Conservation (phyloP, 768 basidiomycete genomes). For the Boletus tylopilopsis region DNA sequence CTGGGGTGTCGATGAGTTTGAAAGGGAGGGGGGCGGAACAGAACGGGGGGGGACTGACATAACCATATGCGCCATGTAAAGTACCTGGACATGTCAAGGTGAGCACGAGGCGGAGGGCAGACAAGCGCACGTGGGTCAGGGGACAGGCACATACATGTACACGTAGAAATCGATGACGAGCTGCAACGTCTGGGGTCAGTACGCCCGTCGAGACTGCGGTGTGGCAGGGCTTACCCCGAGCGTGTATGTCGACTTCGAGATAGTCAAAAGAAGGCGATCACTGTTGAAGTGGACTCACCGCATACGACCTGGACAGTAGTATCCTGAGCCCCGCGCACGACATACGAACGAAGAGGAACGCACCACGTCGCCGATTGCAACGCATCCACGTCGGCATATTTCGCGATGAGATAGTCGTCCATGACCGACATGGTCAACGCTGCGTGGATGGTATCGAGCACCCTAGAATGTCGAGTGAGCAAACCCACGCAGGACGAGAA, state of each 20-base stretch:
- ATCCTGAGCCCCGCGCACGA: no score
- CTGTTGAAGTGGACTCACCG: no score
- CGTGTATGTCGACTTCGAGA: constrained; percentile 22
- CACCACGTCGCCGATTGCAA: constrained; percentile 20
- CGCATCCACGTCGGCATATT: constrained; percentile 10
- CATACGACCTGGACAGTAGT: constrained; percentile 19
- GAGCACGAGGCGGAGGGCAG: no score
- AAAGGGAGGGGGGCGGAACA: neutral
- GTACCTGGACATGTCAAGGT: no score
- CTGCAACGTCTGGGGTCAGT: constrained; percentile 15
- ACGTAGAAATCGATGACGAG: constrained; percentile 27
- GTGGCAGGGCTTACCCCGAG: constrained; percentile 20
- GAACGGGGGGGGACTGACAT: constrained; percentile 13
- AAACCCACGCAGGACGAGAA: no score
- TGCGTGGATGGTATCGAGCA: constrained; percentile 21
- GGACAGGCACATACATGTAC: constrained; percentile 24
- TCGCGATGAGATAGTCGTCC: constrained; percentile 22
- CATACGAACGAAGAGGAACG: neutral
- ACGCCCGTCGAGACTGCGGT: neutral
- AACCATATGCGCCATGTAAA: constrained; percentile 30
- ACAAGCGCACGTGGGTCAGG: no score
- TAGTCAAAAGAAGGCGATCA: no score
- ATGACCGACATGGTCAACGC: constrained; percentile 21
- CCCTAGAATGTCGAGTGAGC: constrained; percentile 5
- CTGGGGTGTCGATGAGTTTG: constrained; percentile 11